Evolutionary conservation across 2,329 filamentous ascomycete species (phyloP), one percentile per base, ranked within the genome.

Genomic region (Anthostomella pinea): DNA sequence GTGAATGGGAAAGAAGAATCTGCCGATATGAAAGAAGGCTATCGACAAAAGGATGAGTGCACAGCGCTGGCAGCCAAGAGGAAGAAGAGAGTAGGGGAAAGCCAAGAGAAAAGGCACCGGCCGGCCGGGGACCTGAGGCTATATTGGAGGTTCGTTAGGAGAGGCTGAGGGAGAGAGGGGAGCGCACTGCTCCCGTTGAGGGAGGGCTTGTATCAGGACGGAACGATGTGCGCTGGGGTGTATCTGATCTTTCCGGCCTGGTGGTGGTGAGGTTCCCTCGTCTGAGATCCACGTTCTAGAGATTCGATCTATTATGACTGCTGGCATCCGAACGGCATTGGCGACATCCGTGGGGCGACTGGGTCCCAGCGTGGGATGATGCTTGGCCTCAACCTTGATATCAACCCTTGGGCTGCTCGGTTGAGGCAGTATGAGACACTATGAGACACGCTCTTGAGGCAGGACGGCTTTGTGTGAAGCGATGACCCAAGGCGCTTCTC

Each of bases 261-360:
- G 57, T 56, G 56, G 60, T 53, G 58, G 60, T 53, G 51, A 52
- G 56, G 56, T 58, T 58, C 57, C 59, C 58, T 62, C 58, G 60
- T 67, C 64, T 56, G 68, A 65, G 57, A 68, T 68, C 69, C 69
- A 73, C 46, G 66, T 68, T 64, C 67, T 66, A 52, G 60, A 60
- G 52, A 69, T 71, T 63, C 63, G 67, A 66, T 73, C 68, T 72
- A 71, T 69, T 52, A 65, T 64, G 59, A 67, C 65, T 62, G 69
- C 64, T 57, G 65, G 73, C 73, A 78, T 76, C 62, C 68, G 71
- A 66, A 64, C 71, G 67, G 62, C 66, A 72, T 70, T 53, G 50
- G 40, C 30, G 34, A 37, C 41, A 52, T 56, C 48, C 41, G 52
- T 40, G 31, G 40, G 25, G 14, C 19, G 35, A 39, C 29, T 17